Evolutionary conservation across 306 rosid genomes (phyloP).

Genomic region (Dalbergia cultrata): DNA sequence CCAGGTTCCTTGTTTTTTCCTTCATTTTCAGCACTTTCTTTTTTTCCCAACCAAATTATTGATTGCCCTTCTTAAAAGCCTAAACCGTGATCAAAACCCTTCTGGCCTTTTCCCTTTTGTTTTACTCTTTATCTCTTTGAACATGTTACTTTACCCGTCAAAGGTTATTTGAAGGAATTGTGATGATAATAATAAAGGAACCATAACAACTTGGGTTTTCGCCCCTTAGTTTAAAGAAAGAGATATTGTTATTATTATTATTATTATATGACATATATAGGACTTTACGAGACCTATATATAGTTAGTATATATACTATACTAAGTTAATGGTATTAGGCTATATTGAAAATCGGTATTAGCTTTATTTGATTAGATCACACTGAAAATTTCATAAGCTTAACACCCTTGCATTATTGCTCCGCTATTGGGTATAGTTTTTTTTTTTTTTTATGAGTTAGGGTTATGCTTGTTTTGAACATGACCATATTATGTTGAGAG

Average conservation of each 20-base stretch:
- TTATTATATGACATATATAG: neutral
- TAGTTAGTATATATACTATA: slow-evolving; percentile 16
- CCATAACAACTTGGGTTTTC: slow-evolving; percentile 36
- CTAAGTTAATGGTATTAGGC: slow-evolving; percentile 3
- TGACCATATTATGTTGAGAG: no score
- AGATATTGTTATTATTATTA: neutral
- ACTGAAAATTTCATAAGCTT: neutral
- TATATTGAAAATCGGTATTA: neutral
- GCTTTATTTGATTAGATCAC: neutral
- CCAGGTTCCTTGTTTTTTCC: slow-evolving; percentile 17
- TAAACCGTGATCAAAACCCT: slow-evolving; percentile 51
- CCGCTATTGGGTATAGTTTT: neutral
- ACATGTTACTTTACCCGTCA: slow-evolving; percentile 42
- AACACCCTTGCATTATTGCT: neutral
- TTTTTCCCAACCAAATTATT: slow-evolving; percentile 47
- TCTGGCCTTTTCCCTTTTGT: slow-evolving; percentile 46
- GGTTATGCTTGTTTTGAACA: no score
- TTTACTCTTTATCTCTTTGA: slow-evolving; percentile 46
- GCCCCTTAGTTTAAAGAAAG: slow-evolving; percentile 39
- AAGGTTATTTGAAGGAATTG: slow-evolving; percentile 37
- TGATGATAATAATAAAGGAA: slow-evolving; percentile 30
- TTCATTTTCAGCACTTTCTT: slow-evolving; percentile 47
- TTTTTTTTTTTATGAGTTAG: no score
- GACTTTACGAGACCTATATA: neutral
- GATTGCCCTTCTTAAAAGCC: slow-evolving; percentile 59